Evolutionary conservation across 495 filamentous ascomycete species (phyloP).

Genomic region (Xylaria nigripes): DNA sequence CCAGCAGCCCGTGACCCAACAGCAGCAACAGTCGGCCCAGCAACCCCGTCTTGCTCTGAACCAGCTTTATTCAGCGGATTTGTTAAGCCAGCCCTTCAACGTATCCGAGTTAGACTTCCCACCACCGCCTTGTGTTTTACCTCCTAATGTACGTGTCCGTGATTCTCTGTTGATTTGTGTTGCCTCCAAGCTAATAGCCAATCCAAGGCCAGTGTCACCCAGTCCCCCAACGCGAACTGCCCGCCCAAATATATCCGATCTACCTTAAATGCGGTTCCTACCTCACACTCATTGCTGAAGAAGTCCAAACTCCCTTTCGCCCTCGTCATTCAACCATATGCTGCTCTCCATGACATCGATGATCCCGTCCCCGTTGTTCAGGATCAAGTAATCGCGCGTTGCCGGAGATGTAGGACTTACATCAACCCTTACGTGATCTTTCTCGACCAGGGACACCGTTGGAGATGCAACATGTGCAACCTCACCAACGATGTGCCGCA

Average conservation of each 20-base stretch:
- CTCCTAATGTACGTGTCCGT: constrained; percentile 55
- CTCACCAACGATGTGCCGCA: constrained; percentile 97
- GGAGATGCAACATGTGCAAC: constrained; percentile 99
- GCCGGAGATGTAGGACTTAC: constrained; percentile 88
- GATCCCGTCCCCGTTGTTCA: constrained; percentile 86
- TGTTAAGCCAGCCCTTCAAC: constrained; percentile 88
- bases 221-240: constrained; percentile 87
- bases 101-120: constrained; percentile 86
- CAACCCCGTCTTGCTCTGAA: constrained; percentile 59
- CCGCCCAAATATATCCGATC: constrained; percentile 91
- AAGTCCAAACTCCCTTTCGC: constrained; percentile 94
- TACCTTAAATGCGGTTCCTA: constrained; percentile 87
- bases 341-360: constrained; percentile 82
- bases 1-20: constrained; percentile 41
- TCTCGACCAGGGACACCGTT: constrained; percentile 92
- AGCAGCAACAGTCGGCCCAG: constrained; percentile 41
- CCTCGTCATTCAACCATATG: constrained; percentile 92
- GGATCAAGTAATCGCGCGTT: constrained; percentile 95
- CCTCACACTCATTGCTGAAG: constrained; percentile 83
- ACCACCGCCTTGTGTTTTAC: constrained; percentile 83
- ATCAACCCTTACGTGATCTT: constrained; percentile 97
- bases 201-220: constrained; percentile 75
- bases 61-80: constrained; percentile 83
- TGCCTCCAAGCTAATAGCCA: constrained; percentile 24
- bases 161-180: background rate